Evolutionary conservation across 352 stramenopile species (phyloP), one percentile per base, ranked within the genome.

Genomic region (Globisporangium echinulatum): DNA sequence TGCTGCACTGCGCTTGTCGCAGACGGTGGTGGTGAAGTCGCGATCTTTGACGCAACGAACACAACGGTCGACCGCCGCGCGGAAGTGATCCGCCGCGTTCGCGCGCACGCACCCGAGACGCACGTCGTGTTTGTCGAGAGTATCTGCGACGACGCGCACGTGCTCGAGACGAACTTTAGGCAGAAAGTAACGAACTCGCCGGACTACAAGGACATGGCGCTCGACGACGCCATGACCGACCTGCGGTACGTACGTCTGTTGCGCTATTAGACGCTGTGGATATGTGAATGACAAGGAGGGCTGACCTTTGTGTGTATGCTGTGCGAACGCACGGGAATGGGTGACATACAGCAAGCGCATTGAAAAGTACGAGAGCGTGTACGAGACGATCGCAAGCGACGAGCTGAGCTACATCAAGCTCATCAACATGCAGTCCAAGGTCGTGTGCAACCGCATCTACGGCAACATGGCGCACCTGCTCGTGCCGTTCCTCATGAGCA

Each of bases 81-180:
- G 3, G 57, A 63, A 44, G 63, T 79, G 19, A 58, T 72, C 25
- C 61, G 66, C 2, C 56, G 59, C 43, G 72, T 65, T 46, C 51
- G 51, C 39, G 47, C 58, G 8, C 64, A 68, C 54, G 68, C 63
- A 1, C 33, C 55, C 5, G 70, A 71, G 17, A 59, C 71, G 54
- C 75, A 79, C 33, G 66, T 90, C 10, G 75, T 97, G 38, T 91
- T 95, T 62, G 62, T 97, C 8, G 88, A 97, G 64, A 86, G 70
- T 44, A 85, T 97, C 52, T 94, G 85, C 66, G 72, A 94, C 47
- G 79, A 94, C 56, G 59, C 5, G 2, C 37, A 70, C 44, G 81
- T 93, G 50, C 70, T 86, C 8, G 70, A 84, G 49, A 74, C 62
- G 46, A 85, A 79, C 51, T 74, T 85, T 47, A 74, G 71, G 68